phyloP scores from a whole-genome alignment of 2,329 filamentous ascomycete genomes.

The Orbilia oligospora region DNA sequence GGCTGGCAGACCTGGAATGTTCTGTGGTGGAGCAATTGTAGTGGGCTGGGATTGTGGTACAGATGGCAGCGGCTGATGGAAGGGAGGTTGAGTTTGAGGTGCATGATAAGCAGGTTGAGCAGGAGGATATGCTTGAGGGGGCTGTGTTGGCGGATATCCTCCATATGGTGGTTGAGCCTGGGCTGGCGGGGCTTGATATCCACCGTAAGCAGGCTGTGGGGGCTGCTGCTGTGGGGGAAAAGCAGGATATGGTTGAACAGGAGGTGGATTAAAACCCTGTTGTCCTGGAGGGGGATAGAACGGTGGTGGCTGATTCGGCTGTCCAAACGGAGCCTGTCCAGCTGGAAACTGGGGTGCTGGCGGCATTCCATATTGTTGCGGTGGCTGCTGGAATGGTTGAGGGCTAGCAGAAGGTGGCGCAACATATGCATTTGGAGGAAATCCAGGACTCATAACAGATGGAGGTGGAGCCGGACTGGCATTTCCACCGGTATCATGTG shows the following conservation, averaged over 20 bases:
- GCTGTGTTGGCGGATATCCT: slow-evolving; percentile 65
- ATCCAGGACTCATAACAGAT: slow-evolving; percentile 61
- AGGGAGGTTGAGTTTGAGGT: slow-evolving; percentile 61
- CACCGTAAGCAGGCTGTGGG: slow-evolving; percentile 65
- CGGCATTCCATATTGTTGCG: slow-evolving; percentile 44
- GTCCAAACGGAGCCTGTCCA: slow-evolving; percentile 62
- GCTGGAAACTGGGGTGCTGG: slow-evolving; percentile 46
- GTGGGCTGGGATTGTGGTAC: slow-evolving; percentile 61
- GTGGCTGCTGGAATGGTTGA: slow-evolving; percentile 46
- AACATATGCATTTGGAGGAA: slow-evolving; percentile 71
- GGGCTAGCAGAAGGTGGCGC: slow-evolving; percentile 62
- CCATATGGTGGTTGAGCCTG: slow-evolving; percentile 70
- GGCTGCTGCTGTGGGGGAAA: slow-evolving; percentile 61
- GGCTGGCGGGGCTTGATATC: slow-evolving; percentile 68
- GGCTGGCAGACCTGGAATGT: slow-evolving; percentile 69
- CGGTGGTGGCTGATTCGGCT: slow-evolving; percentile 68
- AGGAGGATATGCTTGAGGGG: slow-evolving; percentile 59
- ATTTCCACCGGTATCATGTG: slow-evolving; percentile 71
- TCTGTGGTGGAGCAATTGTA: slow-evolving; percentile 66
- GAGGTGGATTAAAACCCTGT: slow-evolving; percentile 62
- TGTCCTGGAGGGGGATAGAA: slow-evolving; percentile 68
- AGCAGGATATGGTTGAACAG: slow-evolving; percentile 43
- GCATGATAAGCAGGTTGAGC: slow-evolving; percentile 59
- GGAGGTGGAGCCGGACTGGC: slow-evolving; percentile 69
- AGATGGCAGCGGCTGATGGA: slow-evolving; percentile 60